A percentile compares a stretch with the other conserved stretches of the same genome.
phyloP scores from a whole-genome alignment of 2,329 filamentous ascomycete species.

The Aspergillus sergii region DNA sequence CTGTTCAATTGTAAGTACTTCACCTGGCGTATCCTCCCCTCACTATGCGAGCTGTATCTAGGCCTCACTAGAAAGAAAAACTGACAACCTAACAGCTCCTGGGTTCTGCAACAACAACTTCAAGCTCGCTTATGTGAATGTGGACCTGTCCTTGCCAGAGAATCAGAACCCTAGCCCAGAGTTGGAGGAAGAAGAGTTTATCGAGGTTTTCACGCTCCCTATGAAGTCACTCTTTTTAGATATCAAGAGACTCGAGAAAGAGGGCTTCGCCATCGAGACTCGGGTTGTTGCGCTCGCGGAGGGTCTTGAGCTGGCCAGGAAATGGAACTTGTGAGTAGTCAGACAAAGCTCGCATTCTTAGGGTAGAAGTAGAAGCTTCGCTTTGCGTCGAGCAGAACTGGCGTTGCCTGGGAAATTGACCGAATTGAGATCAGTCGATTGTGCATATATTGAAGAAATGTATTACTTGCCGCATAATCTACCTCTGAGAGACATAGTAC shows the following conservation, averaged over 20 bases:
- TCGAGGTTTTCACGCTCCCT: constrained; percentile 74
- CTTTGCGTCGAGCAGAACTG: neutral
- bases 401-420: neutral
- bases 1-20: constrained; percentile 47
- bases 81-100: constrained; percentile 35
- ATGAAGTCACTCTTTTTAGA: constrained; percentile 66
- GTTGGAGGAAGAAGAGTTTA: constrained; percentile 79
- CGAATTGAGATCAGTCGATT: too few relatives aligned
- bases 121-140: constrained; percentile 66
- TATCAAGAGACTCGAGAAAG: constrained; percentile 65
- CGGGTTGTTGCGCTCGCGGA: constrained; percentile 77
- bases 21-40: neutral
- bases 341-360: neutral
- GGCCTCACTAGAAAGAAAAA: neutral
- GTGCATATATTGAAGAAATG: too few relatives aligned
- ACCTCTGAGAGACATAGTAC: neutral
- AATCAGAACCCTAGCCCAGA: constrained; percentile 71
- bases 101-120: constrained; percentile 54
- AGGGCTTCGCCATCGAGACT: constrained; percentile 79
- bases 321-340: constrained; percentile 22
- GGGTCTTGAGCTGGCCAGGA: constrained; percentile 72
- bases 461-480: too few relatives aligned
- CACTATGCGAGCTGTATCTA: neutral
- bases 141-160: constrained; percentile 69
- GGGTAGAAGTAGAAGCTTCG: too few relatives aligned